Base-by-base conservation (phyloP, 768 basidiomycete genomes). In the Rhodotorula diobovata region DNA sequence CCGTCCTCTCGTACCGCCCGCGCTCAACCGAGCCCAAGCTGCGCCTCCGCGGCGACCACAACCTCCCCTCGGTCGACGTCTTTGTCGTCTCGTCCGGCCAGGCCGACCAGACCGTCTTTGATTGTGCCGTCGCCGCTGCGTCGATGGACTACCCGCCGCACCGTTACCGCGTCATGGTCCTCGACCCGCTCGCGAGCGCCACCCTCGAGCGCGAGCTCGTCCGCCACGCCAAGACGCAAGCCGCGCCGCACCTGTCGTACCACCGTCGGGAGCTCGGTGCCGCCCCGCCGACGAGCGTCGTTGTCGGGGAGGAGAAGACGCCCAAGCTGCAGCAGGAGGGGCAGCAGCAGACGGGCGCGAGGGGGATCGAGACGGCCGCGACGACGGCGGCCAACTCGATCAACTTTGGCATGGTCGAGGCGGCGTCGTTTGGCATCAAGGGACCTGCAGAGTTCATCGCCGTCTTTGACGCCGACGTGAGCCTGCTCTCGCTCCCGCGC, bases 381-480 rank as follows among this genome's bases (percentile, higher is more conserved):
- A 65, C 55, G 55, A 75, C 75, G 67, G 41, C 41, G 8, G 71
- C 77, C 30, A 63, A 74, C 28, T 58, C 67, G 55, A 75, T 78
- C 76, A 78, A 78, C 66, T 76, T 76, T 60, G 77, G 77, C n/a
- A 65, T 76, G 65, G 55, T 59, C 37, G 77, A 78, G 61, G 76
- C 77, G 20, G 51, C 67, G 23, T 62, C 63, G 35, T 70, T 74
- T 25, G 73, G 73, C 7, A 70, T 70, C 59, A 78, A 72, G 67
- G 77, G 63, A 4, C 70, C 77, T 1, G 75, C 73, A 2, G 75
- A 78, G 54, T 78, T 69, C 65, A 68, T 74, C 34, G 76, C 72
- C 9, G 73, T 78, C 20, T 74, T 78, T 25, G 77, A 78, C 43
- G 77, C 76, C n/a, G 77, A 78, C 48, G 77, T 77, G 57, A 53